Base-by-base conservation (phyloP, 106 monocot genomes). In the Allium fistulosum region DNA sequence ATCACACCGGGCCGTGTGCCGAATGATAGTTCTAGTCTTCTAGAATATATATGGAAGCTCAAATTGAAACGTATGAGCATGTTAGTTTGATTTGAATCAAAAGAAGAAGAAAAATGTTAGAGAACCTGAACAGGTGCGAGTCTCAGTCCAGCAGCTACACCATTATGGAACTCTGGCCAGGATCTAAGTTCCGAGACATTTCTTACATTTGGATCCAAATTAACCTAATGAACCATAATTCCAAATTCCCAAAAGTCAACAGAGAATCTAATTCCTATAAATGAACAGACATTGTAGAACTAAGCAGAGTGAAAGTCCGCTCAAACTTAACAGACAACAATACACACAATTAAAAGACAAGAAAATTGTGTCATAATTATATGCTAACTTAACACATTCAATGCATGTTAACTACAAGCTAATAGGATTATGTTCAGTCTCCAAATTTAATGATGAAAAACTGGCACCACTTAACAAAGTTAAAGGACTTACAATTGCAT, bases 81-180 rank as follows among this genome's bases (percentile, higher is more conserved):
- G 0, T 13, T 3, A 45, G 3, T 2, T 27, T 45, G 12, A 14
- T 37, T 37, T 37, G 37, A 37, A 4, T 37, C 37, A 12, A 63
- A 61, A 26, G 26, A 49, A 60, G 59, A 60, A 18, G 52, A 9
- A 13, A 27, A 7, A 10, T 14, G 14, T 6, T 16, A n/a, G n/a
- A n/a, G 50, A 75, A 97, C 96, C 88, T 92, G 83, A 69, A 92
- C 88, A 27, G 96, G 92, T 57, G 92, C 92, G 69, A 97, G 77
- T 49, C 81, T 89, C 70, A 97, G 68, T 56, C 96, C 96, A 79
- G 96, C 92, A 80, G 96, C 92, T 73, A 92, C 96, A 72, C 96
- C 96, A 87, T 97, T 97, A 66, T 97, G 96, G 72, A 97, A 97
- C 55, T 97, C 92, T 53, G 96, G 86, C 96, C 96, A 97, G 58